Evolutionary conservation across 129 eudicot species (phyloP), one percentile per base, ranked within the genome.

Genomic region (Oenanthe sinensis): DNA sequence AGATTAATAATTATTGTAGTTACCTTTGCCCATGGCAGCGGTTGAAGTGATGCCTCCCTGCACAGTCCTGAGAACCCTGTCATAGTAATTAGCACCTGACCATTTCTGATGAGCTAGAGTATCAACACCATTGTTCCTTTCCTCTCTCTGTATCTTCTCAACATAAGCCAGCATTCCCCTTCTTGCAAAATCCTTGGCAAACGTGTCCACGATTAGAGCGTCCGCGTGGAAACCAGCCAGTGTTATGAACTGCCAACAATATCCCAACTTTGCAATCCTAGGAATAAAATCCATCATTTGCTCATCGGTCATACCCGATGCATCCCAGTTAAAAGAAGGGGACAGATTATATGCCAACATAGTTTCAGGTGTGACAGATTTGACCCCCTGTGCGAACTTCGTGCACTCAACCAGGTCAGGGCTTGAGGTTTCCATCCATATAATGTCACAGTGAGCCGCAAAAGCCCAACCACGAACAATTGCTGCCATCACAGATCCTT

Each of bases 311-410:
- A 95, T 95, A 4, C 97, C 97, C 0, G 99, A 91, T 1, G 99
- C 99, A n/a, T 95, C 99, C 99, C 99, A 95, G 73, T 95, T 92
- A 88, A 95, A 95, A 7, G 99, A 95, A 3, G 99, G 99, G 2
- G 99, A 95, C 2, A 95, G 87, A 75, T 95, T 95, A 84, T 92
- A 95, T 5, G 99, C 97, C 73, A 95, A 75, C 99, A 95, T 95
- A 5, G 82, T 85, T 77, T 95, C 91, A 0, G 99, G 99, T 16
- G 72, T 78, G 80, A 80, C 48, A 6, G 88, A 78, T 72, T 95
- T 90, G 39, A 95, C 92, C 19, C 96, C 97, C 10, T 83, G 83
- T 0, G 99, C 88, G 19, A 95, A 95, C 68, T 90, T 87, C 3
- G 94, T 92, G 92, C 97, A 95, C 86, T 95, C 99, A 1, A 82